Conservation (phyloP, 768 basidiomycete genomes). For the Cystobasidium onofrii region DNA sequence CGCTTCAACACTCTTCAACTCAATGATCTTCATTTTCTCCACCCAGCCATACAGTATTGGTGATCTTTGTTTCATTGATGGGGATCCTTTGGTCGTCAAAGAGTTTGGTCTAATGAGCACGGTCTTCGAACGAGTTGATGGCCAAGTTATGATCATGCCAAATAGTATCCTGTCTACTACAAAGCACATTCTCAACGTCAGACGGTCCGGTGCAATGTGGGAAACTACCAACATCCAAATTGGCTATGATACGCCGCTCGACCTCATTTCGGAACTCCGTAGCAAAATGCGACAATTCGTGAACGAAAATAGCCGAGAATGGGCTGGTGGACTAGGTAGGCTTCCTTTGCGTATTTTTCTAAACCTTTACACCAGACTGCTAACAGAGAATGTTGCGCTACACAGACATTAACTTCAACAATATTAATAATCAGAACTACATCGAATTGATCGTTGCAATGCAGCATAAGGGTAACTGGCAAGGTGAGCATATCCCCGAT, state of each 20-base stretch:
- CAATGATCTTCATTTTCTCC: constrained; percentile 74
- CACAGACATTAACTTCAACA: constrained; percentile 14
- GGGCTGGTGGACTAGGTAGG: constrained; percentile 47
- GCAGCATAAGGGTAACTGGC: constrained; percentile 75
- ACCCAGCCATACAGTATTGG: constrained; percentile 81
- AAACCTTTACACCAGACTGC: too few relatives aligned
- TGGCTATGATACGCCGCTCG: constrained; percentile 63
- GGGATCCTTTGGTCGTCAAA: constrained; percentile 56
- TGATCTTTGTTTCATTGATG: constrained; percentile 61
- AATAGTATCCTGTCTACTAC: constrained; percentile 62
- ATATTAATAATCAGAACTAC: constrained; percentile 18
- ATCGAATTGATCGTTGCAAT: constrained; percentile 52
- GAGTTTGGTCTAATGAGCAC: constrained; percentile 77
- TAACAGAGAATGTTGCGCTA: too few relatives aligned
- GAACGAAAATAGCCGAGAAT: constrained; percentile 59
- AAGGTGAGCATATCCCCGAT: constrained; percentile 42
- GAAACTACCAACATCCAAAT: constrained; percentile 46
- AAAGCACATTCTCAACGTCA: constrained; percentile 69
- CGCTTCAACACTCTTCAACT: constrained; percentile 69
- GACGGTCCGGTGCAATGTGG: constrained; percentile 63
- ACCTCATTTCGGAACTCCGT: constrained; percentile 60
- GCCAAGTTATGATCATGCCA: constrained; percentile 69
- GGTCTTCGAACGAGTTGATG: constrained; percentile 68
- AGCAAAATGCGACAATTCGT: constrained; percentile 58
- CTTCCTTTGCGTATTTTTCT: too few relatives aligned